Conservation (phyloP, 306 rosid species). For the Rosa multiflora region DNA sequence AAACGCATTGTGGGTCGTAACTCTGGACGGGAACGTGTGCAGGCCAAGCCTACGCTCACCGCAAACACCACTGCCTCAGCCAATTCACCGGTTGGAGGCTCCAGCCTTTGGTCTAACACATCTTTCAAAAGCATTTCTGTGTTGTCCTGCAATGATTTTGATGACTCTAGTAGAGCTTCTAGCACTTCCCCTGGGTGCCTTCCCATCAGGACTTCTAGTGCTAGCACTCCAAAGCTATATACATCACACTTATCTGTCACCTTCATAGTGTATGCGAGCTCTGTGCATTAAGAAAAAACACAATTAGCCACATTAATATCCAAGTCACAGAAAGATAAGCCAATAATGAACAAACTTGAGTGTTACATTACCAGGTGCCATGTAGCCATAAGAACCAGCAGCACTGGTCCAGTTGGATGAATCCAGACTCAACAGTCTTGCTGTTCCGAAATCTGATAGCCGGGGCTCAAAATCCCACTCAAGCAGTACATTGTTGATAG, state of each 20-base stretch:
- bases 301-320: background rate
- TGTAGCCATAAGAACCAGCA: slow-evolving; percentile 79
- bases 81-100: slow-evolving; percentile 47
- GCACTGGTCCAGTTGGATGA: slow-evolving; percentile 53
- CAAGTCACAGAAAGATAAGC: background rate
- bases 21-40: slow-evolving; percentile 49
- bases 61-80: slow-evolving; percentile 41
- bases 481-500: slow-evolving; percentile 53
- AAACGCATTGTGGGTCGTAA: slow-evolving; percentile 60
- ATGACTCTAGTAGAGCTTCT: slow-evolving; percentile 13
- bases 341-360: slow-evolving; percentile 12
- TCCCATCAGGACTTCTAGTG: slow-evolving; percentile 63
- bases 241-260: slow-evolving; percentile 62
- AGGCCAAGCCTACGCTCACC: slow-evolving; percentile 48
- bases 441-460: slow-evolving; percentile 72
- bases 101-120: slow-evolving; percentile 54
- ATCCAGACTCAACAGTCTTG: slow-evolving; percentile 48
- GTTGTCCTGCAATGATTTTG: slow-evolving; percentile 15
- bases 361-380: slow-evolving; percentile 68
- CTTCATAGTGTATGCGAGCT: slow-evolving; percentile 63
- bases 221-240: slow-evolving; percentile 66
- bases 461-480: slow-evolving; percentile 55
- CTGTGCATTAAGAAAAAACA: slow-evolving; percentile 32
- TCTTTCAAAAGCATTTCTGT: slow-evolving; percentile 46
- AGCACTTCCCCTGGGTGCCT: slow-evolving; percentile 64